A percentile compares a stretch with the other conserved stretches of the same genome.
Evolutionary conservation across 805 yeast species (phyloP).

Genomic region (Pichia scutulata): DNA sequence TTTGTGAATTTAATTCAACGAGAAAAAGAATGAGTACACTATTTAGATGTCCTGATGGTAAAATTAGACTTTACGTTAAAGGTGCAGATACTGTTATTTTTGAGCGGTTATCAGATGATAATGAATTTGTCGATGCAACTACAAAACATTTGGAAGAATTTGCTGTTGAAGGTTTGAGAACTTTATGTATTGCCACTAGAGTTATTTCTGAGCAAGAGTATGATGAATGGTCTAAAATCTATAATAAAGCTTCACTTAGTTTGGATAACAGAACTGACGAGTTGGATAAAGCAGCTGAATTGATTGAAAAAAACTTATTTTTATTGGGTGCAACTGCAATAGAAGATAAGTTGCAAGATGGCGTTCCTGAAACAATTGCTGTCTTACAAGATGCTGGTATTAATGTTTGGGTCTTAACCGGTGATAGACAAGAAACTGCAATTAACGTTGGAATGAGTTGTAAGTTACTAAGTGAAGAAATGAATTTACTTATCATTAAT

Average conservation of each 20-base stretch:
- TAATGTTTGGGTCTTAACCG: slow-evolving; percentile 95
- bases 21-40: slow-evolving; percentile 97
- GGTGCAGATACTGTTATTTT: slow-evolving; percentile 97
- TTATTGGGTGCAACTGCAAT: slow-evolving; percentile 96
- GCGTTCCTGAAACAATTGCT: slow-evolving; percentile 96
- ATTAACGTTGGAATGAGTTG: slow-evolving; percentile 98
- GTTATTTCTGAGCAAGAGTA: slow-evolving; percentile 77
- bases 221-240: slow-evolving; percentile 53
- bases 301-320: slow-evolving; percentile 72
- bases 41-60: slow-evolving; percentile 90
- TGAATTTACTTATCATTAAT: slow-evolving; percentile 85
- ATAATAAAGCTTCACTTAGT: slow-evolving; percentile 77
- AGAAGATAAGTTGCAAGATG: slow-evolving; percentile 95
- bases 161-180: slow-evolving; percentile 93
- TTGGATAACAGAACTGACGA: slow-evolving; percentile 65
- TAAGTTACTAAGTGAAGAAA: slow-evolving; percentile 86
- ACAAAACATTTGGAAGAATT: slow-evolving; percentile 87
- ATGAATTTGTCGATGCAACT: slow-evolving; percentile 79
- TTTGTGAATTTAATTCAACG: slow-evolving; percentile 96
- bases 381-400: slow-evolving; percentile 95
- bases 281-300: slow-evolving; percentile 83
- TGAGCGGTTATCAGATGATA: slow-evolving; percentile 66
- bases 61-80: slow-evolving; percentile 79
- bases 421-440: slow-evolving; percentile 98
- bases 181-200: slow-evolving; percentile 85